phyloP scores from a whole-genome alignment of 2,329 filamentous ascomycete genomes.

The Neoascochyta sp. region DNA sequence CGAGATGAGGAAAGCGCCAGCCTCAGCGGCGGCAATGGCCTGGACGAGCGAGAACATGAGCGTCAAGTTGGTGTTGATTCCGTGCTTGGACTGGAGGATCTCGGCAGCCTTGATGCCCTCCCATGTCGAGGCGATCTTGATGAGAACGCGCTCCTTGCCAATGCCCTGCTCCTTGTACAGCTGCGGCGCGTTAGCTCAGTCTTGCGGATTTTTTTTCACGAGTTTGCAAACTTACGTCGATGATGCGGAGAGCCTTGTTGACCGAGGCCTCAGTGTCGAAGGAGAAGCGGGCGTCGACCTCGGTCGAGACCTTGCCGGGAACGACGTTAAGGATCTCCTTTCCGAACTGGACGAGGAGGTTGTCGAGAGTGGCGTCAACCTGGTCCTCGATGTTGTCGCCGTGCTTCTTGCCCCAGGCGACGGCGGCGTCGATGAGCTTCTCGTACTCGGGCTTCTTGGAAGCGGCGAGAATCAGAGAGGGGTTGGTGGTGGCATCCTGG shows the following conservation, averaged over 20 bases:
- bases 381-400: conserved; percentile 68
- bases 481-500: conserved; percentile 99
- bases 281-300: conserved; percentile 93
- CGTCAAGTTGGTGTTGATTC: conserved; percentile 97
- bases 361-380: conserved; percentile 87
- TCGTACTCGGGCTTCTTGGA: conserved; percentile 98
- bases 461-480: conserved; percentile 94
- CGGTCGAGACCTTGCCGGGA: conserved; percentile 96
- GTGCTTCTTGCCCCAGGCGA: conserved; percentile 78
- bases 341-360: conserved; percentile 95
- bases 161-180: conserved; percentile 93
- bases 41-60: conserved; percentile 96
- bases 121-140: conserved; percentile 99
- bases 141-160: conserved; percentile 88
- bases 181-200: conserved; percentile 48
- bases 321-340: conserved; percentile 96
- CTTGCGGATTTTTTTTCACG: neutral
- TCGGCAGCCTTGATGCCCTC: conserved; percentile 99
- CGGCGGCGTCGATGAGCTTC: conserved; percentile 80
- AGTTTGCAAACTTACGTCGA: conserved; percentile 63
- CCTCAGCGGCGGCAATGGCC: conserved; percentile 94
- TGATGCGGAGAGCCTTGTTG: conserved; percentile 94
- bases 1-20: conserved; percentile 93
- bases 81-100: conserved; percentile 92
- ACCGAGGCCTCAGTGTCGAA: conserved; percentile 92